Base-by-base conservation (phyloP, 768 basidiomycete genomes). In the Steccherinum ochraceum region DNA sequence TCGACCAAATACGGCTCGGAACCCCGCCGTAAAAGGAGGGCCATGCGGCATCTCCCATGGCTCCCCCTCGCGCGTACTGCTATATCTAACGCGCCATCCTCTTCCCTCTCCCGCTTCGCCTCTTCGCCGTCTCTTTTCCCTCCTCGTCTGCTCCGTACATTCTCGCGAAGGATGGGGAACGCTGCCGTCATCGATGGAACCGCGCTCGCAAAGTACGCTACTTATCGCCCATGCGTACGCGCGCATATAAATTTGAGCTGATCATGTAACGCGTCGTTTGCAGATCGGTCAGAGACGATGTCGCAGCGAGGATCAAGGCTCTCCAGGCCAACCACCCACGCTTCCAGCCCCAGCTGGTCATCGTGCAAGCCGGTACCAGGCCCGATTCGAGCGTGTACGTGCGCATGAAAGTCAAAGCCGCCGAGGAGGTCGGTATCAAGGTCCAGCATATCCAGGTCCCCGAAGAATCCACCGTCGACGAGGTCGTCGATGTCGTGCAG, bases 351-450 rank as follows among this genome's bases (percentile, higher is more conserved):
- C 82, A 85, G 65, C 79, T 99, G 16, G 89, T 83, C 58, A 92
- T 99, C 68, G 79, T 99, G 42, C 96, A 98, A 69, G 93, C 92
- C 46, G 96, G 96, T 49, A 81, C 84, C 24, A 86, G 91, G 52
- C 84, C 92, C 19, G 95, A 97, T 67, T 98, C 94, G 4, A 72
- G 76, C 18, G 84, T 86, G 40, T 99, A 99, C 69, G 85, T 99
- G 58, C 91, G 92, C 62, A 98, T 98, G 95, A 99, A 99, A 72
- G 76, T 81, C 40, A 97, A 94, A 68, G 96, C 96, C 11, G 89
- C 93, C 11, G 83, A 92, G 60, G 92, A 98, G 70, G 86, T 89
- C 57, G 94, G 96, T 52, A 89, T 98, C 71, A 80, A 76, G 52
- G 86, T 89, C 67, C 81, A 83, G 48, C 92, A 97, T 64, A 72